Base-by-base conservation (phyloP, 2,329 filamentous ascomycete species). In the Lasiodiplodia gonubiensis region DNA sequence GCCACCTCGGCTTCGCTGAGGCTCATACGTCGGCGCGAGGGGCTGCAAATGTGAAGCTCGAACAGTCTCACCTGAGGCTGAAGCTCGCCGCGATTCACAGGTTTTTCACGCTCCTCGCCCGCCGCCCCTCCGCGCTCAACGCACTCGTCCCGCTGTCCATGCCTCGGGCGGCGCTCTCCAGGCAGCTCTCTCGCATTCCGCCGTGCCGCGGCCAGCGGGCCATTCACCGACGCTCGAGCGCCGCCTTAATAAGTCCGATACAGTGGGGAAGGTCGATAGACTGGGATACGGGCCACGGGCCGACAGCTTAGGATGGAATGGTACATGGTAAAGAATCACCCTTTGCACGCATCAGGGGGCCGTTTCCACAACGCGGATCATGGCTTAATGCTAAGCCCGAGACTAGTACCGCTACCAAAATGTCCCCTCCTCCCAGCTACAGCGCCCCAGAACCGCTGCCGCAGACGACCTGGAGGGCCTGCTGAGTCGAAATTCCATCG, bases 381-480 rank as follows among this genome's bases (percentile, higher is more conserved):
- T 55, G 54, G 54, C 53, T 67, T 67, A 35, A 59, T 67, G 64
- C 65, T 67, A 67, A 67, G 65, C 33, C 65, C 65, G 65, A 61
- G 33, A 54, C 46, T 67, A 67, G 66, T 67, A 67, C 59, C 66
- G 66, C 66, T 67, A 67, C 66, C 57, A 61, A 49, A 67, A 67
- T 67, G 57, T 64, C 35, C 59, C 66, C 37, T 48, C 66, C 57
- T 61, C 66, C 51, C 66, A 67, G 57, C 66, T 63, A 21, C 59
- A 54, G 37, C 35, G 57, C 30, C 66, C 49, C 12, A 49, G 39
- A 59, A 57, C 66, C 49, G 59, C 49, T 52, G 59, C 57, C 55
- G 42, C 66, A 46, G 66, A 53, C 49, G 66, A 67, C 46, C 51
- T 67, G 51, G 66, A 63, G 51, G 49, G 57, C 25, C 51, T 67